phyloP scores from a whole-genome alignment of 768 basidiomycete species.

The Heimioporus sp. region DNA sequence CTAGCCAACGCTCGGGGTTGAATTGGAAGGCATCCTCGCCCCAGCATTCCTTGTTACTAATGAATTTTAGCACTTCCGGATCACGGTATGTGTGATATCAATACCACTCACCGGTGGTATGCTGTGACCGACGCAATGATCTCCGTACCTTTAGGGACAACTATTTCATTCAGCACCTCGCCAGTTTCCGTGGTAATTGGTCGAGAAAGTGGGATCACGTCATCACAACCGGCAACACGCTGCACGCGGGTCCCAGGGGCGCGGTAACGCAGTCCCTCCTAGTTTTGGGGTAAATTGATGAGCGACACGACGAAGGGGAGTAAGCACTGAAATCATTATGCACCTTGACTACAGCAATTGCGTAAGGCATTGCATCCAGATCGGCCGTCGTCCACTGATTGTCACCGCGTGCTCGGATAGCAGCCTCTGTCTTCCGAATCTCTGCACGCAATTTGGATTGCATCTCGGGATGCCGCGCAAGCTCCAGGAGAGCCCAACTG shows the following conservation, averaged over 20 bases:
- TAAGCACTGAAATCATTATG: background rate
- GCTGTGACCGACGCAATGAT: no score
- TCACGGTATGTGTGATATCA: no score
- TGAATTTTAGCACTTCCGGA: no score
- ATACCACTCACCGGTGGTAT: no score
- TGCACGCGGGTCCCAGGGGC: no score
- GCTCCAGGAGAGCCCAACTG: conserved; percentile 36
- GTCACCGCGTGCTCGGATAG: background rate
- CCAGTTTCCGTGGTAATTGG: no score
- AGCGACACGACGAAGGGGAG: background rate
- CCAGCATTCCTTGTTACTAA: conserved; percentile 10
- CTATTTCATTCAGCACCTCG: no score
- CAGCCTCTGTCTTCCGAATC: conserved; percentile 4
- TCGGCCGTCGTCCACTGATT: conserved; percentile 31
- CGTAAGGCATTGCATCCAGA: conserved; percentile 44
- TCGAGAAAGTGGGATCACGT: no score
- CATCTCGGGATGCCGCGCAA: conserved; percentile 55
- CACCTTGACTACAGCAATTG: conserved; percentile 29
- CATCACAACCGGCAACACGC: no score
- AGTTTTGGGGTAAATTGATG: no score
- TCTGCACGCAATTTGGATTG: conserved; percentile 57
- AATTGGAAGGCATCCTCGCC: conserved; percentile 31
- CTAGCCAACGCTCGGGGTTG: conserved; percentile 28
- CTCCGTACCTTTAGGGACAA: no score
- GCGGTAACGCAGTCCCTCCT: no score